Base-by-base conservation (phyloP, 2,329 filamentous ascomycete genomes). In the Colletotrichum horii region DNA sequence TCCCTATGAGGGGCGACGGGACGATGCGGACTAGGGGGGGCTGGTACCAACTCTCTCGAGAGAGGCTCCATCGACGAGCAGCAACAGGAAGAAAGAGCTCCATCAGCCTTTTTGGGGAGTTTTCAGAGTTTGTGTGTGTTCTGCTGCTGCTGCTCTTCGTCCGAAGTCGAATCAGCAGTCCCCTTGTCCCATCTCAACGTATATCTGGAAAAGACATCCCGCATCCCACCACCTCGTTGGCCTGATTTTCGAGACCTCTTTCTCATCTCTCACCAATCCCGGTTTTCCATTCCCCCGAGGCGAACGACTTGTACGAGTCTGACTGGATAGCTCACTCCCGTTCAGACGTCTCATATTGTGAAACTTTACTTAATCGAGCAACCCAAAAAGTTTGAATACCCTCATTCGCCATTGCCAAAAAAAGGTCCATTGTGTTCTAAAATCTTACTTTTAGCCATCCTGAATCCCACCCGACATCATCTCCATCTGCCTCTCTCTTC, bases 1-100 rank as follows among this genome's bases (percentile, higher is more conserved):
- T 79, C 56, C 56, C 73, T 73, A 32, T n/a, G 73, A 73, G 70
- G 64, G 65, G 64, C 73, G 64, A 65, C 73, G 70, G 73, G 64
- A 75, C 73, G 73, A 75, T 75, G 73, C 73, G 55, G 69, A 36
- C 30, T 28, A 68, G 66, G 48, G 62, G 70, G 43, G 67, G 56
- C 56, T 70, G 67, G 56, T 70, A 24, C 30, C 64, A 32, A 19
- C n/a, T 52, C 38, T 66, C n/a, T n/a, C 38, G 14, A 19, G 58
- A n/a, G 19, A n/a, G 58, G 12, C 28, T 32, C 28, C 58, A 62
- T 62, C 43, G 43, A 52, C 43, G 43, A 52, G 43, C 43, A 52
- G 43, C 43, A 52, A 52, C 43, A 52, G 43, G 43, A 52, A 52
- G 43, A 52, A 1, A 0, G 36, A 43, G 43, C 43, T 48, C 43